Percentiles rank a stretch among this genome's conserved stretches.
Conservation (phyloP, 1,139 yeast species). For the Debaryomycetaceae sp. region DNA sequence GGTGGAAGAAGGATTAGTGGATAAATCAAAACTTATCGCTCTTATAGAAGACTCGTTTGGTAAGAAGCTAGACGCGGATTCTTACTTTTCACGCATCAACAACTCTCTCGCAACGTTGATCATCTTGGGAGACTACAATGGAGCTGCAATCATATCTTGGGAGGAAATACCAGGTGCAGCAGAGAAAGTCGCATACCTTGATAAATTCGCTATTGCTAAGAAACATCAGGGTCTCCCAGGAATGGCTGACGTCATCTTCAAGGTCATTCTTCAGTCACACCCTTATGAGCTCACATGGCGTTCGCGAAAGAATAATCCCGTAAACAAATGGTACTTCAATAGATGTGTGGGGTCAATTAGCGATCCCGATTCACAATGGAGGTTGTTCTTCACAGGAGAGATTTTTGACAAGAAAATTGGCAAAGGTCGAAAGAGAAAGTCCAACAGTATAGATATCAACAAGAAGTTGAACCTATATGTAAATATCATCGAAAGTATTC, state of each 20-base stretch:
- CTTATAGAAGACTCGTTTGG: conserved; percentile 82
- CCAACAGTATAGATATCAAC: conserved; percentile 24
- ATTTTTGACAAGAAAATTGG: conserved; percentile 36
- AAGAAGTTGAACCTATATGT: conserved; percentile 26
- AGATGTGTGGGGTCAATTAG: conserved; percentile 73
- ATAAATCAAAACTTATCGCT: conserved; percentile 51
- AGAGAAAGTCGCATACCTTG: conserved; percentile 62
- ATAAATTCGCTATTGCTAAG: conserved; percentile 86
- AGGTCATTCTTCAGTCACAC: conserved; percentile 66
- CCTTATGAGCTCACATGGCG: conserved; percentile 85
- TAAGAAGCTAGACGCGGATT: conserved; percentile 57
- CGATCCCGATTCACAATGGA: conserved; percentile 56
- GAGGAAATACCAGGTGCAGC: conserved; percentile 31
- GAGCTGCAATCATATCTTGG: conserved; percentile 89
- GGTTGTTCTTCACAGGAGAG: conserved; percentile 65
- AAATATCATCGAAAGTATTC: conserved; percentile 31
- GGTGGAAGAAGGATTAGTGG: conserved; percentile 47
- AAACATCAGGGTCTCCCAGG: conserved; percentile 88
- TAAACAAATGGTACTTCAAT: conserved; percentile 96
- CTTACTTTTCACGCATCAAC: conserved; percentile 64
- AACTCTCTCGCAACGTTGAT: conserved; percentile 69
- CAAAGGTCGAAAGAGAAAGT: conserved; percentile 12
- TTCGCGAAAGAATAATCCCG: conserved; percentile 80
- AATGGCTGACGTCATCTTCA: conserved; percentile 88
- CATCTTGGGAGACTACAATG: conserved; percentile 91